Evolutionary conservation across 345 rosid genomes (phyloP).

Genomic region (Gossypium longicalyx): DNA sequence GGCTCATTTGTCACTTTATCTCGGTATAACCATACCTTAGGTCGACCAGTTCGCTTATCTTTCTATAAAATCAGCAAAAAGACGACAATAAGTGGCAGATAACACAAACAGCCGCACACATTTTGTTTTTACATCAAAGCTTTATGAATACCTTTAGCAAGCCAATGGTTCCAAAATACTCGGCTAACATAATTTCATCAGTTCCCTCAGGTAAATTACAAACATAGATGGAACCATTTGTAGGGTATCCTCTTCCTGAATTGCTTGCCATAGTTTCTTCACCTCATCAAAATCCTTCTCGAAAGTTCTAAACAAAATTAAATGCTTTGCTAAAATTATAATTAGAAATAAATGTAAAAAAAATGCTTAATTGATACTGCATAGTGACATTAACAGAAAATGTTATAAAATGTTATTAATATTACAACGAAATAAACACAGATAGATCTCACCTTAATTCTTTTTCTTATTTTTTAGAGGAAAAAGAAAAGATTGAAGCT

Average conservation of each 20-base stretch:
- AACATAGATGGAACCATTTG: constrained; percentile 77
- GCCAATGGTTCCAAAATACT: constrained; percentile 90
- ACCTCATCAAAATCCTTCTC: constrained; percentile 39
- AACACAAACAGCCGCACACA: neutral
- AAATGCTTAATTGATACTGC: neutral
- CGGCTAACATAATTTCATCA: constrained; percentile 85
- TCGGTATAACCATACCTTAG: constrained; percentile 87
- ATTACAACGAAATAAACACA: neutral
- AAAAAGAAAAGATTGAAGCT: neutral
- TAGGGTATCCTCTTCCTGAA: constrained; percentile 50
- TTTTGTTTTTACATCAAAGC: neutral
- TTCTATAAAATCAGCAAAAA: constrained; percentile 33
- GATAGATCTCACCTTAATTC: neutral
- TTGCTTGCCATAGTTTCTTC: constrained; percentile 58
- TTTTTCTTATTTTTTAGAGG: neutral
- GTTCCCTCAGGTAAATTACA: constrained; percentile 84
- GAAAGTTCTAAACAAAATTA: neutral
- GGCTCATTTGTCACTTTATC: constrained; percentile 90
- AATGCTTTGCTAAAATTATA: neutral
- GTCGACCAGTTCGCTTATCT: constrained; percentile 88
- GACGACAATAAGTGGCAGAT: neutral
- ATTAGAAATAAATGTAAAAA: neutral
- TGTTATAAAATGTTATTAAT: neutral
- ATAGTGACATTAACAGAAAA: neutral
- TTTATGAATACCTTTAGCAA: constrained; percentile 66